A percentile compares a stretch with the other conserved stretches of the same genome.
These are phyloP conservation scores for Gossypium turneri DNA, from an alignment of 345 rosid species.

Conservation along the genomic window DNA sequence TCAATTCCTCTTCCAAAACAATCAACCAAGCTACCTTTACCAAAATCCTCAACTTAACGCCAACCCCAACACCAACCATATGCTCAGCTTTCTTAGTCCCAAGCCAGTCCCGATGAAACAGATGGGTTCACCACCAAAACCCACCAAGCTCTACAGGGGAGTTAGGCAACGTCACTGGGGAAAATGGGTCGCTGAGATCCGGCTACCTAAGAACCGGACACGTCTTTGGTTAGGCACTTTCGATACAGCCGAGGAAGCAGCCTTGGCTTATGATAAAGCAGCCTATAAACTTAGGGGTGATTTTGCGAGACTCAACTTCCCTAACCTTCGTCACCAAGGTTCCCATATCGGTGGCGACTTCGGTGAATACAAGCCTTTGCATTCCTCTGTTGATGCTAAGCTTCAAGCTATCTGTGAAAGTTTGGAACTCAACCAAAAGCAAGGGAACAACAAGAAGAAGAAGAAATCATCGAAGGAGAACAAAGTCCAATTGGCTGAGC, in stretches of 20 bases:
- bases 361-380: constrained; percentile 82
- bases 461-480: constrained; percentile 30
- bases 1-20: constrained; percentile 39
- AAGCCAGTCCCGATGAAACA: constrained; percentile 64
- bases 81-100: constrained; percentile 32
- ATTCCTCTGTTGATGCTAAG: constrained; percentile 87
- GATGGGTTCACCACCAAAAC: constrained; percentile 44
- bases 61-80: constrained; percentile 11
- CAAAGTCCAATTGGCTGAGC: constrained; percentile 3
- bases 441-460: constrained; percentile 24
- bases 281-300: constrained; percentile 92
- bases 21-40: not conserved
- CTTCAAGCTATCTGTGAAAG: constrained; percentile 74
- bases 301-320: constrained; percentile 87
- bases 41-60: constrained; percentile 10
- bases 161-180: constrained; percentile 99
- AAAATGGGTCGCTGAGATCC: constrained; percentile 97
- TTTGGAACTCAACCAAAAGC: constrained; percentile 54
- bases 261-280: constrained; percentile 90
- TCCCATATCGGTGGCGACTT: constrained; percentile 58
- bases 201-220: constrained; percentile 81
- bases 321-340: constrained; percentile 65
- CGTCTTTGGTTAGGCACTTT: constrained; percentile 99
- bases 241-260: constrained; percentile 97
- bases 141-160: constrained; percentile 78